Conservation (phyloP, 192 early-diverging fungal species). For the Phlyctochytrium planicorne region DNA sequence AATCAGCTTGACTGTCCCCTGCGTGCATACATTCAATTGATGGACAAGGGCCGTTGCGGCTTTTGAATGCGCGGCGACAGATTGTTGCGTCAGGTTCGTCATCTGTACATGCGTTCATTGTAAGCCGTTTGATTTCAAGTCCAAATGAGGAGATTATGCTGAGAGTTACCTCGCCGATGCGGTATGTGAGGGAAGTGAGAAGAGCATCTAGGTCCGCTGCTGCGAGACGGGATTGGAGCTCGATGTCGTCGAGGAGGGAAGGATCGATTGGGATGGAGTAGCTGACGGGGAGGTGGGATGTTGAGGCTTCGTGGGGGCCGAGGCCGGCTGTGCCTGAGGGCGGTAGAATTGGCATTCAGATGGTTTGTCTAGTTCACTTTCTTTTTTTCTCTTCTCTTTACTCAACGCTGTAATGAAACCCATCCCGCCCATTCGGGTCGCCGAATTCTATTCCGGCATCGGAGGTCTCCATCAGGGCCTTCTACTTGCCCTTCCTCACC, state of each 20-base stretch:
- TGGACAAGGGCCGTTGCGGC: conserved; percentile 17
- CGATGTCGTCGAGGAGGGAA: conserved; percentile 37
- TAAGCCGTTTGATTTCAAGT: conserved; percentile 4
- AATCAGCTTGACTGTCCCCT: conserved; percentile 30
- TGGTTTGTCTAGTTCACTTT: background rate
- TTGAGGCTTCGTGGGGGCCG: background rate
- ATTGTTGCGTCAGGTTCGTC: conserved; percentile 17
- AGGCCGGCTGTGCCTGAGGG: background rate
- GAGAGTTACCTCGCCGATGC: conserved; percentile 31
- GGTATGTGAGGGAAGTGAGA: conserved; percentile 12
- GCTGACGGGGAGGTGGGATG: background rate
- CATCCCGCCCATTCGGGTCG: background rate
- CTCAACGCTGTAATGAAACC: background rate
- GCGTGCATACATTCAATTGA: conserved; percentile 13
- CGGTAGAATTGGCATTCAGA: background rate
- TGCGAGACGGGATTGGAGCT: conserved; percentile 22
- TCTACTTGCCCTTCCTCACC: background rate
- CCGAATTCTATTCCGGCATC: background rate
- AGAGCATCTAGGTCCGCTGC: conserved; percentile 20
- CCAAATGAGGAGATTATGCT: background rate
- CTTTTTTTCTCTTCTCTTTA: background rate
- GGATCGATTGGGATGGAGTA: conserved; percentile 41
- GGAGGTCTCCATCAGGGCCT: background rate
- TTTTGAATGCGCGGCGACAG: conserved; percentile 23
- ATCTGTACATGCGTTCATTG: conserved; percentile 23